These are phyloP conservation scores for Cephaloascus albidus DNA, from an alignment of 805 yeast species.

Conservation along the genomic window DNA sequence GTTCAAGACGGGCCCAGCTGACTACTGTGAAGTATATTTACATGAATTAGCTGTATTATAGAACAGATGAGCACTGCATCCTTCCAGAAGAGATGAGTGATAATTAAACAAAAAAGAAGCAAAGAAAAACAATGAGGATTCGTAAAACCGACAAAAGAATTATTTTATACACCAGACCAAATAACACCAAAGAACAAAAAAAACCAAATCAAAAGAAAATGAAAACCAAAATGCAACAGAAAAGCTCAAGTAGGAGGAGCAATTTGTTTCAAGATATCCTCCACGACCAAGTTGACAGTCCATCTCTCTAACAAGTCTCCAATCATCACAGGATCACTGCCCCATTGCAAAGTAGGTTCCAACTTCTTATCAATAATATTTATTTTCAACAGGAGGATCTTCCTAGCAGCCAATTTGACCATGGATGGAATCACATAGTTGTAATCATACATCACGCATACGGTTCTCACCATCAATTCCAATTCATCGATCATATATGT, in stretches of 20 bases:
- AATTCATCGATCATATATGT: slow-evolving; percentile 35
- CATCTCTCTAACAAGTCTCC: slow-evolving; percentile 31
- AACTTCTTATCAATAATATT: slow-evolving; percentile 24
- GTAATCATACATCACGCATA: slow-evolving; percentile 31
- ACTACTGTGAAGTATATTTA: too few relatives aligned
- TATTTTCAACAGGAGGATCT: slow-evolving; percentile 38
- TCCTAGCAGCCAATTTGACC: slow-evolving; percentile 39
- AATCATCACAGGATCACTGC: slow-evolving; percentile 38
- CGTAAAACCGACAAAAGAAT: too few relatives aligned
- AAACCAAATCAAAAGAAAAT: too few relatives aligned
- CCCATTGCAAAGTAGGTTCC: slow-evolving; percentile 47
- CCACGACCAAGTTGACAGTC: slow-evolving; percentile 39
- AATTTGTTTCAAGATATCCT: slow-evolving; percentile 40
- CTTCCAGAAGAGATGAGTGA: too few relatives aligned
- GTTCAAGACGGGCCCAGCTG: too few relatives aligned
- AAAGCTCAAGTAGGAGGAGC: slow-evolving; percentile 36
- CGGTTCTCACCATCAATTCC: slow-evolving; percentile 22
- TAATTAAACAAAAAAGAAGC: too few relatives aligned
- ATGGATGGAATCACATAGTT: slow-evolving; percentile 43
- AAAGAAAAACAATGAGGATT: too few relatives aligned
- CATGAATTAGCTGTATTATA: too few relatives aligned
- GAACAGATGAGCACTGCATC: too few relatives aligned
- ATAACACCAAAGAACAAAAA: too few relatives aligned
- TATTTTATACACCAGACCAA: too few relatives aligned
- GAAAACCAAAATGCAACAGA: too few relatives aligned